Evolutionary conservation across 768 basidiomycete genomes (phyloP), one percentile per base, ranked within the genome.

Genomic region (Coprinopsis cinerea): DNA sequence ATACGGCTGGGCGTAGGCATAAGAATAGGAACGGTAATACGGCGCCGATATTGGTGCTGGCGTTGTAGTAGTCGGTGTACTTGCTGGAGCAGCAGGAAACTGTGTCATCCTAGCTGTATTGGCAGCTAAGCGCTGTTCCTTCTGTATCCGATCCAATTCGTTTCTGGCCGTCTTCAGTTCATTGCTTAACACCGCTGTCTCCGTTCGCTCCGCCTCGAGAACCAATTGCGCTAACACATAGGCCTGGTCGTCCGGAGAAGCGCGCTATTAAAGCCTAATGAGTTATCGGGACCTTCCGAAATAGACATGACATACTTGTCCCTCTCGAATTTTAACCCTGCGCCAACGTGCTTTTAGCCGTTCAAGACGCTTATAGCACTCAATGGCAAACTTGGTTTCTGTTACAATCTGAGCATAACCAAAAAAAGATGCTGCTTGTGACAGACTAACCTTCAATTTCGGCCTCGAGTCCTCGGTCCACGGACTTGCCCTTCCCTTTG

Each of bases 381-480:
- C 73, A 50, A 91, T 55, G 1, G 86, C 85, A 60, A 85, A 81
- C 55, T 71, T 77, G 1, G 86, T 88, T 48, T 84, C 88, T 91
- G 56, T 22, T 53, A 37, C 13, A 47, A 53, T 57, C 32, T 44
- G 27, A 36, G 30, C n/a, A 53, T 55, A 47, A 26, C 48, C 10
- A 51, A 23, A 34, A 41, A 9, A 52, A 32, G 20, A 37, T 14
- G 18, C 2, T 13, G 23, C 15, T 2, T 35, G 25, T 34, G 35
- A 22, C 20, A 20, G 17, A 48, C 63, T 50, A 48, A 69, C 86
- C 83, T 75, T 57, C 67, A 65, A 71, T 77, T 67, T 74, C 83
- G 37, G 73, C 68, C 48, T 64, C 64, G 14, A 75, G 59, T 44
- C 77, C 74, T 23, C 65, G 55, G 25, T 63, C 62, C 15, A 63